Evolutionary conservation across 305 asterid species (phyloP).

Genomic region (Fraxinus sp.): DNA sequence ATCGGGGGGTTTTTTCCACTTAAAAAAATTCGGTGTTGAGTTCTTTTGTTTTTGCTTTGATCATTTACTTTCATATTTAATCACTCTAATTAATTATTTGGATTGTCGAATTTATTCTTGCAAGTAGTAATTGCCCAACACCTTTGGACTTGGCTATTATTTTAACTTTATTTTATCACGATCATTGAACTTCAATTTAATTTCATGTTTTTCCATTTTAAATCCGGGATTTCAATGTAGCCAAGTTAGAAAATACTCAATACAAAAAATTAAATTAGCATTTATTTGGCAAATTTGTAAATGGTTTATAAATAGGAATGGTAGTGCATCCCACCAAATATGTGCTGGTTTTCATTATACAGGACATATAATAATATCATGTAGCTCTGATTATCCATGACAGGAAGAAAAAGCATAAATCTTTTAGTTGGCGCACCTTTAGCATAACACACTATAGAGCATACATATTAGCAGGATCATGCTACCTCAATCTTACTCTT

Average conservation of each 20-base stretch:
- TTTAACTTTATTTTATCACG: neutral
- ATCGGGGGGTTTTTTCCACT: too few relatives aligned
- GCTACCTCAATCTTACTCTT: neutral
- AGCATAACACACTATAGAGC: neutral
- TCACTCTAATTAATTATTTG: too few relatives aligned
- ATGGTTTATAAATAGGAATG: too few relatives aligned
- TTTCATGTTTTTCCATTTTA: neutral
- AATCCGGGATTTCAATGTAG: neutral
- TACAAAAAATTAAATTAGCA: neutral
- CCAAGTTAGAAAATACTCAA: neutral
- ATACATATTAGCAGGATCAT: neutral
- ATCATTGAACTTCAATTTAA: neutral
- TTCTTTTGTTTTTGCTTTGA: too few relatives aligned
- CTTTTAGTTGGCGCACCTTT: neutral
- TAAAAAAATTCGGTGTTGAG: too few relatives aligned
- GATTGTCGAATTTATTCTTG: too few relatives aligned
- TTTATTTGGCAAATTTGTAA: too few relatives aligned
- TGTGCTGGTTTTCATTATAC: neutral
- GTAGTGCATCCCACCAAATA: neutral
- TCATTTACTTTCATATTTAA: too few relatives aligned
- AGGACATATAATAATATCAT: neutral
- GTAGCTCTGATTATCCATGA: neutral
- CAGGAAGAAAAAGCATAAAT: neutral
- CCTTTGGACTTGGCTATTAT: neutral
- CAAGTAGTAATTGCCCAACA: too few relatives aligned